Evolutionary conservation across 345 rosid genomes (phyloP), one percentile per base, ranked within the genome.

Genomic region (Combretum micranthum): DNA sequence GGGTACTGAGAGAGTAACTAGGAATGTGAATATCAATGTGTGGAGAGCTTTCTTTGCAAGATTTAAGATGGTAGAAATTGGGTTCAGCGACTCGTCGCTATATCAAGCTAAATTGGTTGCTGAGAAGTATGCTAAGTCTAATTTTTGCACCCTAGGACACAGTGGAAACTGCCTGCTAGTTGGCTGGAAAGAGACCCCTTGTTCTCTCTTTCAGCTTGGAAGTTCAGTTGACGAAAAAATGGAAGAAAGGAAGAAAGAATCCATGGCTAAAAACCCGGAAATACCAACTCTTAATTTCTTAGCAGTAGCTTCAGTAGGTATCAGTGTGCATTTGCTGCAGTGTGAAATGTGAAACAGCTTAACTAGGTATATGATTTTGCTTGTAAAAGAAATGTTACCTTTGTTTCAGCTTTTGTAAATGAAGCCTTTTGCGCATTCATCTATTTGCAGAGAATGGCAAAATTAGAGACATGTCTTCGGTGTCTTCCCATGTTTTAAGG

Each of bases 141-240:
- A 57, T 15, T 63, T 20, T 2, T 75, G 79, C 42, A 73, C 43
- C 10, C 68, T 81, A 6, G 74, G 67, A 4, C 64, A 21, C 39
- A 67, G 64, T 10, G 78, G 74, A 15, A 74, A 78, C 10, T 26
- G 74, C 19, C 52, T 74, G 13, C 21, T 76, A 21, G 45, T 61
- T 20, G 78, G 78, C 39, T 76, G 84, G 84, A 76, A 78, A 48
- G 84, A 80, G 37, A 74, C 82, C 2, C 77, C 20, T 39, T 82
- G 52, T 47, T 50, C 52, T 78, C 83, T 0, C 61, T 78, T 51
- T 76, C 83, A 4, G 79, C 67, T 44, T 70, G 75, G 85, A 80
- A 69, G 65, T 74, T 80, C 71, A 52, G 45, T 4, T 59, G 72
- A 64, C 61, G 59, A 4, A 61, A 53, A 53, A 52, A 64, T 57